These are phyloP conservation scores for Pleochaeta shiraiana DNA, from an alignment of 2,329 filamentous ascomycete species.

Conservation along the genomic window DNA sequence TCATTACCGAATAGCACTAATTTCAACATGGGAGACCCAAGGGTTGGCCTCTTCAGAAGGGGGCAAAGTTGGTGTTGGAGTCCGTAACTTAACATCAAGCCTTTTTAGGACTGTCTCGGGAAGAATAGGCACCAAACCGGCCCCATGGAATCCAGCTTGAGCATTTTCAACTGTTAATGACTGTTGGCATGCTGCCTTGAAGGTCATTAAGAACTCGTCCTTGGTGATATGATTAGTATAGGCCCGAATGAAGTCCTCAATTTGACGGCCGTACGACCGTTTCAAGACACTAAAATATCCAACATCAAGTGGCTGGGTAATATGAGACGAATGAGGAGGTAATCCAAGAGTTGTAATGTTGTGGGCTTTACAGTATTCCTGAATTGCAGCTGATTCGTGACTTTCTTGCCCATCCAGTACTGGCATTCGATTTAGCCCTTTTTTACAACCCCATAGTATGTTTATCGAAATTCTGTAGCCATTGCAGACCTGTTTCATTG, in stretches of 20 bases:
- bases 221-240: conserved; percentile 15
- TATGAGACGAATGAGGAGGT: background rate
- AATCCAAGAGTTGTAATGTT: conserved; percentile 19
- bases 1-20: too few relatives aligned
- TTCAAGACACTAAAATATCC: conserved; percentile 19
- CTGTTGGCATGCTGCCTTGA: conserved; percentile 12
- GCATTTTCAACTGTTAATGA: conserved; percentile 16
- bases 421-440: conserved; percentile 11
- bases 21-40: conserved; percentile 7
- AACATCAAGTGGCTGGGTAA: background rate
- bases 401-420: conserved; percentile 19
- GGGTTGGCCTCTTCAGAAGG: conserved; percentile 4
- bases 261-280: background rate
- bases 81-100: conserved; percentile 15
- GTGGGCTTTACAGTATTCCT: conserved; percentile 8
- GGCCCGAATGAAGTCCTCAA: background rate
- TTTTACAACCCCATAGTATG: conserved; percentile 8
- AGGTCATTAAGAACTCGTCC: conserved; percentile 13
- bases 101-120: conserved; percentile 6
- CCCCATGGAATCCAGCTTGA: conserved; percentile 15
- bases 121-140: conserved; percentile 17
- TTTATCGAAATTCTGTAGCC: conserved; percentile 6
- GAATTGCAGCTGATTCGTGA: conserved; percentile 8
- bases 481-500: background rate
- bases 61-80: conserved; percentile 8